Percentiles rank a stretch among this genome's conserved stretches.
phyloP scores from a whole-genome alignment of 768 basidiomycete genomes.

The Coprinopsis cinerea region DNA sequence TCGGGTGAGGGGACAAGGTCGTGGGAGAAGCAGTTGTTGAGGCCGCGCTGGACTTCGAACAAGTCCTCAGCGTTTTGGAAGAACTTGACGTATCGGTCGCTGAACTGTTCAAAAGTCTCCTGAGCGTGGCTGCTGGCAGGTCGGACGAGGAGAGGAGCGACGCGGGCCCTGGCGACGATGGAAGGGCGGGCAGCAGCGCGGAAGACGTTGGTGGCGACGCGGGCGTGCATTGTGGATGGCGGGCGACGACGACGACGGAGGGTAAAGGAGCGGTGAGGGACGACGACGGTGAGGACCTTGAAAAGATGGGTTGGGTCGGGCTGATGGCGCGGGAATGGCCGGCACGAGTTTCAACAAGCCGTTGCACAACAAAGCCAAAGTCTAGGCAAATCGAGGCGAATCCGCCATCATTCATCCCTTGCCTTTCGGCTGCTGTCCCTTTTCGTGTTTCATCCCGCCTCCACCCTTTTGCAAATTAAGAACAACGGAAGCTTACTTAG shows the following conservation, averaged over 20 bases:
- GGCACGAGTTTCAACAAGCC: slow-evolving; percentile 8
- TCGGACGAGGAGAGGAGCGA: slow-evolving; percentile 41
- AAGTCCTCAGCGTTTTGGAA: slow-evolving; percentile 92
- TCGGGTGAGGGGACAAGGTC: slow-evolving; percentile 85
- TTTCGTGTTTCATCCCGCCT: too few relatives aligned
- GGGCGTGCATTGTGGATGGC: slow-evolving; percentile 45
- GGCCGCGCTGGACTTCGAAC: slow-evolving; percentile 97
- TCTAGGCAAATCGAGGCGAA: slow-evolving; percentile 7
- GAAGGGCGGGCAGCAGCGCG: slow-evolving; percentile 52
- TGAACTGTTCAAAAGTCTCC: slow-evolving; percentile 93
- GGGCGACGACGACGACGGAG: slow-evolving; percentile 13
- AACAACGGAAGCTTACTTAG: too few relatives aligned
- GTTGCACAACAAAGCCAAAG: slow-evolving; percentile 7
- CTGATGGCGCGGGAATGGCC: slow-evolving; percentile 18
- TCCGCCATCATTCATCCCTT: background rate
- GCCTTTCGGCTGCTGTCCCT: too few relatives aligned
- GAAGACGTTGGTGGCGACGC: slow-evolving; percentile 55
- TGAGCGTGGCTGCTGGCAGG: slow-evolving; percentile 61
- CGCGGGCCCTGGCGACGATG: slow-evolving; percentile 30
- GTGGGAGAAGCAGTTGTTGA: slow-evolving; percentile 99
- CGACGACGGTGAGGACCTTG: slow-evolving; percentile 10
- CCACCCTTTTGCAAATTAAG: too few relatives aligned
- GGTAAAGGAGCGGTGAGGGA: slow-evolving; percentile 6
- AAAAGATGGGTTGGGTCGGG: slow-evolving; percentile 26
- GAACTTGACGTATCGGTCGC: slow-evolving; percentile 88